These are phyloP conservation scores for Amphichorda felina DNA, from an alignment of 2,329 filamentous ascomycete genomes.

Conservation along the genomic window DNA sequence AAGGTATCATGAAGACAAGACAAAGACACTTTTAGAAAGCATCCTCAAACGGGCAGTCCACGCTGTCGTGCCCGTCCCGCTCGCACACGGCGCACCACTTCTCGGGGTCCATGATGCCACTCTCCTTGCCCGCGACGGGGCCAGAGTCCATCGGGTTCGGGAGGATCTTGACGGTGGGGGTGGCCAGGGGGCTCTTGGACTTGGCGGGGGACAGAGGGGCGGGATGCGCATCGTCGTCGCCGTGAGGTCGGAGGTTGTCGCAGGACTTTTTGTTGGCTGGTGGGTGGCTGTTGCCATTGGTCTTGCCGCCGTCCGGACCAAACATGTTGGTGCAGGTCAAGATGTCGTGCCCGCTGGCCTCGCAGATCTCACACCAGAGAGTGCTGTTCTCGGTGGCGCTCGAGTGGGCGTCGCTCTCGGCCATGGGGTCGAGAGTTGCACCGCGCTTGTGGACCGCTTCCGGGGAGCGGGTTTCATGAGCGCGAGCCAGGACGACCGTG, in stretches of 20 bases:
- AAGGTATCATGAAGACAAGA: not conserved
- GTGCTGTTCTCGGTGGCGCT: slow-evolving; percentile 60
- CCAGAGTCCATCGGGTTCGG: slow-evolving; percentile 54
- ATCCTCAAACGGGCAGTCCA: slow-evolving; percentile 88
- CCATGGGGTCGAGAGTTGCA: slow-evolving; percentile 52
- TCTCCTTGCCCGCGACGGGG: slow-evolving; percentile 67
- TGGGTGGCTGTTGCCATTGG: slow-evolving; percentile 4
- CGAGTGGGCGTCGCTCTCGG: slow-evolving; percentile 58
- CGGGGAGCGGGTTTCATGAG: slow-evolving; percentile 32
- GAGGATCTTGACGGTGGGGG: slow-evolving; percentile 32
- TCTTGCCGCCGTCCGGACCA: slow-evolving; percentile 30
- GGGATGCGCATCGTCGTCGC: slow-evolving; percentile 32
- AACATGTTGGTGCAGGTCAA: slow-evolving; percentile 91
- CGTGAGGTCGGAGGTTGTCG: slow-evolving; percentile 4
- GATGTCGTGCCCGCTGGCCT: slow-evolving; percentile 85
- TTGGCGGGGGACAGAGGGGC: slow-evolving; percentile 43
- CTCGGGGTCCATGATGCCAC: slow-evolving; percentile 63
- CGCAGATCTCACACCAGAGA: slow-evolving; percentile 92
- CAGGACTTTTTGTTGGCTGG: not conserved
- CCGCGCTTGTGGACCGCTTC: slow-evolving; percentile 27
- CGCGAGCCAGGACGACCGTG: slow-evolving; percentile 47
- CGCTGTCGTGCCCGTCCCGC: slow-evolving; percentile 90
- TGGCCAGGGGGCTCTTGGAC: slow-evolving; percentile 27
- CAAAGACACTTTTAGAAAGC: slow-evolving; percentile 40
- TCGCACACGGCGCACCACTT: slow-evolving; percentile 98